phyloP scores from a whole-genome alignment of 2,329 filamentous ascomycete genomes.

The Claviceps fusiformis region DNA sequence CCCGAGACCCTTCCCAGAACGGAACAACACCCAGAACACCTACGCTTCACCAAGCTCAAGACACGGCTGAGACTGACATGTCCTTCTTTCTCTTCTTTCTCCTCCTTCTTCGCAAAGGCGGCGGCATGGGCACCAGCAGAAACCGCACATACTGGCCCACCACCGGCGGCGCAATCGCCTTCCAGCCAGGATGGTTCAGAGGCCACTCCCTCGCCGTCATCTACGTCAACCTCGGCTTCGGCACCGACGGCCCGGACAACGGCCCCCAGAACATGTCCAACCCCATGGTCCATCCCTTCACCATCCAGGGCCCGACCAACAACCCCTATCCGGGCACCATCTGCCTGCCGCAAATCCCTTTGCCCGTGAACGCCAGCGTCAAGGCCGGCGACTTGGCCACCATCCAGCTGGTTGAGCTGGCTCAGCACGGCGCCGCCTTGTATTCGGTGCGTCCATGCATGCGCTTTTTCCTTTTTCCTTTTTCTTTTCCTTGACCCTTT shows the following conservation, averaged over 20 bases:
- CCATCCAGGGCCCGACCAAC: slow-evolving; percentile 70
- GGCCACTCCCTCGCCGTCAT: slow-evolving; percentile 72
- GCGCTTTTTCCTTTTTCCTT: not conserved
- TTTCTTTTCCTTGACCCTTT: not conserved
- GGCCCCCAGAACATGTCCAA: slow-evolving; percentile 79
- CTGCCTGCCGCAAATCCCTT: slow-evolving; percentile 77
- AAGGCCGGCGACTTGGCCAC: slow-evolving; percentile 79
- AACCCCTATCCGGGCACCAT: slow-evolving; percentile 77
- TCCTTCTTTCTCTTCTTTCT: too few species aligned
- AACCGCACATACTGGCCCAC: slow-evolving; percentile 93
- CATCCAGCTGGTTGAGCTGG: slow-evolving; percentile 75
- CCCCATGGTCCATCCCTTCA: slow-evolving; percentile 66
- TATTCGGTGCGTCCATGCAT: slow-evolving; percentile 51
- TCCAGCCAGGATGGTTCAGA: slow-evolving; percentile 93
- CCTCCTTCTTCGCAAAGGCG: slow-evolving; percentile 41
- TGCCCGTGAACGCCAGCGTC: slow-evolving; percentile 58
- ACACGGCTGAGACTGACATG: not conserved
- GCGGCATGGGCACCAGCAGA: slow-evolving; percentile 59
- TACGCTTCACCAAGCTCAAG: too few species aligned
- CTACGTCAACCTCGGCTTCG: slow-evolving; percentile 85
- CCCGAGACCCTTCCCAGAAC: not conserved
- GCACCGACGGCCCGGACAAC: slow-evolving; percentile 46
- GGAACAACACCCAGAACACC: not conserved
- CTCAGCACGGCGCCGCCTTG: slow-evolving; percentile 69
- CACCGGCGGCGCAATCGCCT: slow-evolving; percentile 69